Evolutionary conservation across 306 rosid species (phyloP).

Genomic region (Cicer yamashitae): DNA sequence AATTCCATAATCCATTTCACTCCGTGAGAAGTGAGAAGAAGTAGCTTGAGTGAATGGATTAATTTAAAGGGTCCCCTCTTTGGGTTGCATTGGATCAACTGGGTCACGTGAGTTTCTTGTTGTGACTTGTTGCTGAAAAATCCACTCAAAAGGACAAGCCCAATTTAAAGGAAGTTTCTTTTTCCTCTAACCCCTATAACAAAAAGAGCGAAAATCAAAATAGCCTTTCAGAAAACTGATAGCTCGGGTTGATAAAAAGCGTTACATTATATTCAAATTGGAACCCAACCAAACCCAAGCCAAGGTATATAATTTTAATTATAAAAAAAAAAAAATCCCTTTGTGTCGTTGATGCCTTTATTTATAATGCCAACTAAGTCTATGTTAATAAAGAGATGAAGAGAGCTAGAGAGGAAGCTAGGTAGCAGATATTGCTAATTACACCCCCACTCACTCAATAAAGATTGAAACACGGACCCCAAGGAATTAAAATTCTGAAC

Average conservation of each 20-base stretch:
- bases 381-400: neutral
- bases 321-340: no score
- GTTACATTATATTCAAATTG: neutral
- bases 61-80: constrained; percentile 12
- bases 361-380: constrained; percentile 19
- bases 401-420: no score
- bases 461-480: constrained; percentile 47
- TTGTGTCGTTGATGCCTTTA: no score
- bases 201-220: constrained; percentile 34
- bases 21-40: neutral
- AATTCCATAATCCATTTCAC: constrained; percentile 10
- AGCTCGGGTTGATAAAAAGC: constrained; percentile 42
- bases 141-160: constrained; percentile 41
- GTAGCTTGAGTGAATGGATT: neutral
- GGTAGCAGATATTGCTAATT: no score
- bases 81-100: constrained; percentile 1
- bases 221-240: constrained; percentile 44
- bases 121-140: constrained; percentile 37
- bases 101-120: constrained; percentile 62
- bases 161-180: constrained; percentile 35
- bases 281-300: neutral
- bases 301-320: neutral
- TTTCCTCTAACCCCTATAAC: constrained; percentile 36
- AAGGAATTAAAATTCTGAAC: constrained; percentile 43
- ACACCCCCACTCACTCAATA: no score